Evolutionary conservation across 345 rosid species (phyloP).

Genomic region (Mallotus nudiflorus): DNA sequence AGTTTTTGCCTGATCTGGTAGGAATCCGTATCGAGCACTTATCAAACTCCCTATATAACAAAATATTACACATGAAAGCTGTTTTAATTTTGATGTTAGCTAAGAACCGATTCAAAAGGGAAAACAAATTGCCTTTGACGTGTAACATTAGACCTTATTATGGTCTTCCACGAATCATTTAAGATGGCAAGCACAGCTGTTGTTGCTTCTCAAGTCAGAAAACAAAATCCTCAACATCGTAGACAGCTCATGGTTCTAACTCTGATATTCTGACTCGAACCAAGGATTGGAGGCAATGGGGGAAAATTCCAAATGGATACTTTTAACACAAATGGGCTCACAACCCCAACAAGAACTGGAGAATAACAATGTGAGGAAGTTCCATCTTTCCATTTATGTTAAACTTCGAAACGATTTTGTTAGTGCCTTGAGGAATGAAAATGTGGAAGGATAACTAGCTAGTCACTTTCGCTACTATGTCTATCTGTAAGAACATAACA

Average conservation of each 20-base stretch:
- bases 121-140: conserved; percentile 36
- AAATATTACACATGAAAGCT: conserved; percentile 28
- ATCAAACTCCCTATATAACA: conserved; percentile 29
- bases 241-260: conserved; percentile 15
- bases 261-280: conserved; percentile 31
- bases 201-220: conserved; percentile 29
- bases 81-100: conserved; percentile 33
- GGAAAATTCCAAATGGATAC: conserved; percentile 21
- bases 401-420: conserved; percentile 40
- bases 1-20: conserved; percentile 23
- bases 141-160: conserved; percentile 21
- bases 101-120: conserved; percentile 23
- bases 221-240: conserved; percentile 26
- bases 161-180: conserved; percentile 24
- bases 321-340: conserved; percentile 33
- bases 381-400: conserved; percentile 37
- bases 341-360: conserved; percentile 31
- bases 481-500: conserved; percentile 55
- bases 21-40: conserved; percentile 15
- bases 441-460: conserved; percentile 35
- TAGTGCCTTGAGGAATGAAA: conserved; percentile 27
- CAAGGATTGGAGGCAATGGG: conserved; percentile 10
- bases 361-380: conserved; percentile 29
- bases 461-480: conserved; percentile 87
- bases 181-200: conserved; percentile 30